Evolutionary conservation across 2,329 filamentous ascomycete genomes (phyloP).

Genomic region (Gaeumannomyces sp.): DNA sequence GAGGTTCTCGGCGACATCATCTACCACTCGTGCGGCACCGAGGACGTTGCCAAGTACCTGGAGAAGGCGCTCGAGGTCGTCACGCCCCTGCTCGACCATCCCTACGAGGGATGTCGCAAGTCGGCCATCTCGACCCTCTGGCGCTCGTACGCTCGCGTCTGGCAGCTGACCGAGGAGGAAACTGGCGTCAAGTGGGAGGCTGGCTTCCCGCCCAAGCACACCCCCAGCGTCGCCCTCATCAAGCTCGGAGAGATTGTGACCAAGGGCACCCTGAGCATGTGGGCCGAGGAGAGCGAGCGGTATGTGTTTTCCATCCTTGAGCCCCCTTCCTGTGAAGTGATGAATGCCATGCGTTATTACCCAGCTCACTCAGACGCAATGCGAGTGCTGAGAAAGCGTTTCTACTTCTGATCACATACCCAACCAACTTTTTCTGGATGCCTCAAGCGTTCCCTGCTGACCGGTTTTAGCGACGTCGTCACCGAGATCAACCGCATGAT

Average conservation of each 20-base stretch:
- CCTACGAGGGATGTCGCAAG: conserved; percentile 90
- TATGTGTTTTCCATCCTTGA: conserved; percentile 35
- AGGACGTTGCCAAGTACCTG: conserved; percentile 69
- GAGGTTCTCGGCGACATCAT: conserved; percentile 93
- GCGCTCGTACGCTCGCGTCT: conserved; percentile 88
- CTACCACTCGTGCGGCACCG: conserved; percentile 73
- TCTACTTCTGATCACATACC: conserved; percentile 36
- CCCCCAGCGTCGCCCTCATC: conserved; percentile 71
- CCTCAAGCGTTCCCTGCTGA: conserved; percentile 16
- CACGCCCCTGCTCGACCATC: conserved; percentile 75
- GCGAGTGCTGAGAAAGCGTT: conserved; percentile 87
- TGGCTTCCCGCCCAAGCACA: conserved; percentile 74
- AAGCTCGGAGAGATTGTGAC: conserved; percentile 84
- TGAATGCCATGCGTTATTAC: conserved; percentile 87
- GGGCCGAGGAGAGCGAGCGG: conserved; percentile 89
- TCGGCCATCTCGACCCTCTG: conserved; percentile 86
- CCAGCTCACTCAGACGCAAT: conserved; percentile 99
- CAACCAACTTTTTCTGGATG: conserved; percentile 9
- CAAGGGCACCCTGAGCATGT: conserved; percentile 75
- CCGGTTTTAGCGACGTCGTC: conserved; percentile 63
- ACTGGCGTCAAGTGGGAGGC: conserved; percentile 79
- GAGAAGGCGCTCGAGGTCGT: conserved; percentile 82
- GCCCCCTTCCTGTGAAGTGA: conserved; percentile 47
- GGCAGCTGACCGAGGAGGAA: conserved; percentile 76
- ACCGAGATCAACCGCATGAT: conserved; percentile 95